phyloP scores from a whole-genome alignment of 139 green algal species.

The Chlorella sorokiniana region DNA sequence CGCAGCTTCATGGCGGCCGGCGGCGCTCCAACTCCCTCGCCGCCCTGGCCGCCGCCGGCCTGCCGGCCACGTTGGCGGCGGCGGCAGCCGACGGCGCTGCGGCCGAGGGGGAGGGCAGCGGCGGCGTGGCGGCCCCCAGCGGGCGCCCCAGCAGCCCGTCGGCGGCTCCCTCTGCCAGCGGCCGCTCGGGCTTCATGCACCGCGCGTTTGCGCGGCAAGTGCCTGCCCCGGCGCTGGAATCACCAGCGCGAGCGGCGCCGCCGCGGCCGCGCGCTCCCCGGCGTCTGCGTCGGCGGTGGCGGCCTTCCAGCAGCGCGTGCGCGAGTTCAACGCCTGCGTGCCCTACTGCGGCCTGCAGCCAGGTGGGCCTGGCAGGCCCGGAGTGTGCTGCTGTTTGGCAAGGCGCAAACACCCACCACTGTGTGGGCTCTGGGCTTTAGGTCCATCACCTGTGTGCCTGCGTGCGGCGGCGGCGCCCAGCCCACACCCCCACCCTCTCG shows the following conservation, averaged over 20 bases:
- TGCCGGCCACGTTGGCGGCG: background rate
- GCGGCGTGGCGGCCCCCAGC: background rate
- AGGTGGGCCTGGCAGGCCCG: background rate
- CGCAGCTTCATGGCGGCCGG: conserved; percentile 39
- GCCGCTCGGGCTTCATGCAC: conserved; percentile 27
- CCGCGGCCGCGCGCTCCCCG: background rate
- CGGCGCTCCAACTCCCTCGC: conserved; percentile 16
- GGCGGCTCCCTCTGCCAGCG: no score
- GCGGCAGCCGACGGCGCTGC: background rate
- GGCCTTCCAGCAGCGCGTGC: conserved; percentile 63
- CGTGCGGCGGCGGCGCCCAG: no score
- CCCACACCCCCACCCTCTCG: no score
- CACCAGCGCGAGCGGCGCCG: background rate
- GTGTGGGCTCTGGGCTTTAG: no score
- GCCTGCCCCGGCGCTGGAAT: background rate
- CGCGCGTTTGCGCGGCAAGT: conserved; percentile 23
- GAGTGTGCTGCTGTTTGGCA: background rate
- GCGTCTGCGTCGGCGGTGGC: conserved; percentile 1
- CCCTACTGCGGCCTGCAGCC: conserved; percentile 67
- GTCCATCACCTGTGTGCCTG: no score
- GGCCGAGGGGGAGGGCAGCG: background rate
- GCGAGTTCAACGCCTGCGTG: conserved; percentile 84
- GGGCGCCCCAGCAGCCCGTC: no score
- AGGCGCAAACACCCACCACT: background rate
- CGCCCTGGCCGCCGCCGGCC: conserved; percentile 31